Evolutionary conservation across 768 basidiomycete genomes (phyloP).

Genomic region (Hygrophoropsis aurantiaca): DNA sequence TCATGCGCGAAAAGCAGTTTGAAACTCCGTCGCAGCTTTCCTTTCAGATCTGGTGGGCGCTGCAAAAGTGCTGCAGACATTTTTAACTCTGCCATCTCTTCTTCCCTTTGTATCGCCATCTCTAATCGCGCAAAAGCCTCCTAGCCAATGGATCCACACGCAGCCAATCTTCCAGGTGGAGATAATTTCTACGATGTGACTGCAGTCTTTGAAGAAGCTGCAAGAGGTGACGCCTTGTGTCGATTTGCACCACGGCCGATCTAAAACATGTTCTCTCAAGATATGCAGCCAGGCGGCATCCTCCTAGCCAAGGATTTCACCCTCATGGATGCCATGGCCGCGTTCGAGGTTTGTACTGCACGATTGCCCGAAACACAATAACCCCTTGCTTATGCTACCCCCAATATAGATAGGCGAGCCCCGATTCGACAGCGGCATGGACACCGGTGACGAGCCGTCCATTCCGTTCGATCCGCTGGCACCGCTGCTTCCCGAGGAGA

Average conservation of each 20-base stretch:
- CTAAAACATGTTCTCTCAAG: conserved; percentile 30
- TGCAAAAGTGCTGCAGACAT: not conserved
- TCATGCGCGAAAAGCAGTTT: conserved; percentile 20
- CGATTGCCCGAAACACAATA: conserved; percentile 9
- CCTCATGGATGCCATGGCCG: conserved; percentile 90
- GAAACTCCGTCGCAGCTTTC: conserved; percentile 26
- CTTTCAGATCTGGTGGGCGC: conserved; percentile 1
- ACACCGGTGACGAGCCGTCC: conserved; percentile 37
- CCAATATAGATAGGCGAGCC: conserved; percentile 79
- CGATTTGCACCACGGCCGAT: not conserved
- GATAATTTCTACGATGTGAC: conserved; percentile 66
- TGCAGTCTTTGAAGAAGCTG: conserved; percentile 56
- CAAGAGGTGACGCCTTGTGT: conserved; percentile 45
- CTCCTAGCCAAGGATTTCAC: conserved; percentile 69
- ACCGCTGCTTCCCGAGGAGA: conserved; percentile 70
- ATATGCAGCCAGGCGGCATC: conserved; percentile 62
- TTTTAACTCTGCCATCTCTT: not conserved
- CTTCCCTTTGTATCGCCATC: conserved; percentile 3
- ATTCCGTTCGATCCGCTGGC: conserved; percentile 62
- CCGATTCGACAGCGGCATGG: conserved; percentile 81
- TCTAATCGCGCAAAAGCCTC: conserved; percentile 5
- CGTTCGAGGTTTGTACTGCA: conserved; percentile 72
- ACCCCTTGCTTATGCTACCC: conserved; percentile 8
- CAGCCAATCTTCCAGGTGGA: conserved; percentile 51
- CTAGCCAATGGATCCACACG: conserved; percentile 13